Evolutionary conservation across 345 rosid genomes (phyloP), one percentile per base, ranked within the genome.

Genomic region (Salix suchowensis): DNA sequence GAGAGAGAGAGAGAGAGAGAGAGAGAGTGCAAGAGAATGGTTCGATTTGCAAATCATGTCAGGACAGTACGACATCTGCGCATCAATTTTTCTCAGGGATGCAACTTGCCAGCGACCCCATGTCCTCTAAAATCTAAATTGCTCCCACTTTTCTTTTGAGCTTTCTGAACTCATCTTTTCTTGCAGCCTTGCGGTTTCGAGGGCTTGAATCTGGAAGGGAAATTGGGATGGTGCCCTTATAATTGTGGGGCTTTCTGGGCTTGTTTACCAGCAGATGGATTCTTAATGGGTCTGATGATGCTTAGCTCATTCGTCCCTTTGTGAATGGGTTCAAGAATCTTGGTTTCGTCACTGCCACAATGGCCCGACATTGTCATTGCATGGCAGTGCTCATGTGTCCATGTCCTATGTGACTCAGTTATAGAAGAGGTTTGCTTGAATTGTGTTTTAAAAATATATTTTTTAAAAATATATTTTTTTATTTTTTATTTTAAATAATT

Each of bases 1-100:
- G 28, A 75, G 70, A 19, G 71, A 80, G 30, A 76, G 28, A 75
- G 70, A 28, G 68, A 36, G 13, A 42, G n/a, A 76, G 28, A 75
- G 70, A 28, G 68, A 36, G 13, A 42, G n/a, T 9, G 52, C 46
- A 55, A 68, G 19, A 26, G 26, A 69, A 69, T 46, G 44, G 64
- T 16, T 62, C 40, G 62, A 42, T 21, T 72, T 55, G 18, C 50
- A n/a, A 55, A 28, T 44, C 60, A 32, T 65, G 12, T 62, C 40
- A 28, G 72, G 11, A 21, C 46, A 72, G 12, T 9, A 21, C 62
- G 52, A 3, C 60, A 54, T 26, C 24, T 16, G 28, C n/a, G 3
- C 32, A 39, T 21, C 48, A 3, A 5, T 23, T 44, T 11, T 39
- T 34, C 39, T 79, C 54, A 34, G 76, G 67, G 70, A 42, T 82